Percentiles rank a stretch among this genome's conserved stretches.
Conservation (phyloP, 1,284 basidiomycete genomes). For the Exsudoporus floridanus region DNA sequence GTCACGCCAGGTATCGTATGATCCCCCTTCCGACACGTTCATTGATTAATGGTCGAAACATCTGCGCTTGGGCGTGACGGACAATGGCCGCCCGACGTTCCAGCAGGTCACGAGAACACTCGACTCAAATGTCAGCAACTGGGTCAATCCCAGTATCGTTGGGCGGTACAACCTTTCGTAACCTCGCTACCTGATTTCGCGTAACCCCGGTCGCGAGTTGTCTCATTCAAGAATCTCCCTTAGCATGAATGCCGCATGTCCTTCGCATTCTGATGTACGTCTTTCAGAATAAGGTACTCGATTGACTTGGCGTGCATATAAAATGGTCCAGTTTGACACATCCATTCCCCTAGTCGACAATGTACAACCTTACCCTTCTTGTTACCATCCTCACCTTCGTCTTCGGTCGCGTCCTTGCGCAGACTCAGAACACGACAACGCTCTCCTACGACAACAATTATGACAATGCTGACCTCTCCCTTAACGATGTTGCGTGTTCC, state of each 20-base stretch:
- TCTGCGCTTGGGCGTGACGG: not conserved
- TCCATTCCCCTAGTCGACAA: conserved; percentile 1
- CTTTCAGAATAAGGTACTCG: conserved; percentile 1
- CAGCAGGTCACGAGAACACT: not conserved
- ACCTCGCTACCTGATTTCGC: not conserved
- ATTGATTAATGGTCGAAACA: not conserved
- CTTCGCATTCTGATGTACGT: conserved; percentile 3
- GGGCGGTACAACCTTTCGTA: not conserved
- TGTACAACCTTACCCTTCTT: conserved; percentile 18
- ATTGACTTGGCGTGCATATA: conserved; percentile 17
- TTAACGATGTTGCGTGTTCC: conserved; percentile 37
- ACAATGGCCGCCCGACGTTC: not conserved
- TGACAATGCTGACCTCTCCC: conserved; percentile 27
- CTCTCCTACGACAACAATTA: conserved; percentile 34
- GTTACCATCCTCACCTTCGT: conserved; percentile 1
- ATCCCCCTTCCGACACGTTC: not conserved
- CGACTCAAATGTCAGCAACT: not conserved
- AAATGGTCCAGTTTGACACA: conserved; percentile 7
- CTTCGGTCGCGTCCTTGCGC: conserved; percentile 20
- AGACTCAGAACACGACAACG: conserved; percentile 26
- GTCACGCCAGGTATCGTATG: not conserved
- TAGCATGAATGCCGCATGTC: not conserved
- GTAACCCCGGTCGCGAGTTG: not conserved
- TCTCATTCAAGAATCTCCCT: not conserved
- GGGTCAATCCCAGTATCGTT: too few species aligned